Evolutionary conservation across 2,329 filamentous ascomycete species (phyloP), one percentile per base, ranked within the genome.

Genomic region (Fusarium hostae): DNA sequence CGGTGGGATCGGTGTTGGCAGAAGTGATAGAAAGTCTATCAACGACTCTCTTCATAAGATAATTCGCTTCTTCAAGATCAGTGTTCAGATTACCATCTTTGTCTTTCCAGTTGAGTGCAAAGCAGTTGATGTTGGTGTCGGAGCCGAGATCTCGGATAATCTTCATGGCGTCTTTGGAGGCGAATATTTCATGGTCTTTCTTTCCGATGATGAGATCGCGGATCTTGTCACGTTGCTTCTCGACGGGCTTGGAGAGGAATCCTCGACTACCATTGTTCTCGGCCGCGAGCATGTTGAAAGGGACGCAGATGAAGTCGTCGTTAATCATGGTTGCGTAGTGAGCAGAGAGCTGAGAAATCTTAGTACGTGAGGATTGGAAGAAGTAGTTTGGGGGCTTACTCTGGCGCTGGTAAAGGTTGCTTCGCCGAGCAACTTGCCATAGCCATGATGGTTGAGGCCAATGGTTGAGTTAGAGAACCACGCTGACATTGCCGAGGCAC

Each of bases 81-180:
- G 74, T 76, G 64, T 86, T 86, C 20, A 84, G 74, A 0, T 45
- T 74, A 1, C 82, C 83, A 18, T 85, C 69, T 2, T 73, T 55
- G 44, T 83, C 68, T 5, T 79, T 77, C 78, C 83, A 86, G 65
- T 86, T 86, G 30, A 82, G 71, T 0, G 82, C 76, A 54, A 85
- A 84, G 10, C 81, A 80, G 63, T 86, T 85, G 70, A 86, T 85
- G 70, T 84, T 85, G 11, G 83, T 75, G n/a, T 86, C 84, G 0
- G 83, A 84, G 1, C 84, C 84, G 2, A 86, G 66, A 0, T 79
- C 76, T 1, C 81, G 78, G 32, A 86, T 79, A 2, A 85, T 74
- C 9, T 77, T 74, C 70, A 84, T 80, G 0, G 81, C 80, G 24
- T 82, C 69, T 39, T 79, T 75, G 6, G 79, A 79, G 1, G 64